These are phyloP conservation scores for Xanthoconium separans DNA, from an alignment of 1,284 basidiomycete species.

Conservation along the genomic window DNA sequence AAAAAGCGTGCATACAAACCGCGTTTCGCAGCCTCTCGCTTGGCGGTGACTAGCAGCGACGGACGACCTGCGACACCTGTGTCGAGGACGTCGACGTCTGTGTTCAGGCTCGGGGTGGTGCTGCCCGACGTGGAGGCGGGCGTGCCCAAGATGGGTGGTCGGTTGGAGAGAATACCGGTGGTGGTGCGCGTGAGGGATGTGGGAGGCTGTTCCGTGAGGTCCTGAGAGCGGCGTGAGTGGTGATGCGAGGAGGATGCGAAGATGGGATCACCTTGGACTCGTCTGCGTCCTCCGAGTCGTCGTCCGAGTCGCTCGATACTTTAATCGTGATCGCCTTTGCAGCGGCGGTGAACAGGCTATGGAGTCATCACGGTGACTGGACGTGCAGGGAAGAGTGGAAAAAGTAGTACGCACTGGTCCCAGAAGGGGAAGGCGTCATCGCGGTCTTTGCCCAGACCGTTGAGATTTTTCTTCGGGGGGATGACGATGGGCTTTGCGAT, in stretches of 20 bases:
- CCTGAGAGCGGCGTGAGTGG: slow-evolving; percentile 7
- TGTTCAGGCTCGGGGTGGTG: slow-evolving; percentile 41
- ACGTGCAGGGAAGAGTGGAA: not conserved
- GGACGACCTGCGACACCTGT: slow-evolving; percentile 35
- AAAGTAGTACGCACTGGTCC: slow-evolving; percentile 74
- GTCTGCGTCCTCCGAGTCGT: slow-evolving; percentile 46
- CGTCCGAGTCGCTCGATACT: slow-evolving; percentile 49
- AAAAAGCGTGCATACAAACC: slow-evolving; percentile 81
- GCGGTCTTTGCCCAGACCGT: slow-evolving; percentile 86
- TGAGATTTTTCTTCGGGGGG: slow-evolving; percentile 79
- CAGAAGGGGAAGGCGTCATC: slow-evolving; percentile 95
- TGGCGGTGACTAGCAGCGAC: slow-evolving; percentile 64
- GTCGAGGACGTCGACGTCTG: slow-evolving; percentile 9
- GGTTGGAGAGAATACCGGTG: slow-evolving; percentile 77
- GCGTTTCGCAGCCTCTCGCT: slow-evolving; percentile 74
- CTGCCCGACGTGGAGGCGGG: slow-evolving; percentile 54
- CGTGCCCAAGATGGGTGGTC: slow-evolving; percentile 54
- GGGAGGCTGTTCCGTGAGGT: slow-evolving; percentile 5
- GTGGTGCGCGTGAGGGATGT: slow-evolving; percentile 53
- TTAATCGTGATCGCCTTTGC: slow-evolving; percentile 77
- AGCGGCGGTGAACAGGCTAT: slow-evolving; percentile 74
- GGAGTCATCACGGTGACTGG: not conserved
- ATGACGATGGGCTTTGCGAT: slow-evolving; percentile 73
- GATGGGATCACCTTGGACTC: slow-evolving; percentile 22
- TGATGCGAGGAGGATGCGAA: not conserved